Evolutionary conservation across 2,329 filamentous ascomycete genomes (phyloP), one percentile per base, ranked within the genome.

Genomic region (Xylaria digitata): DNA sequence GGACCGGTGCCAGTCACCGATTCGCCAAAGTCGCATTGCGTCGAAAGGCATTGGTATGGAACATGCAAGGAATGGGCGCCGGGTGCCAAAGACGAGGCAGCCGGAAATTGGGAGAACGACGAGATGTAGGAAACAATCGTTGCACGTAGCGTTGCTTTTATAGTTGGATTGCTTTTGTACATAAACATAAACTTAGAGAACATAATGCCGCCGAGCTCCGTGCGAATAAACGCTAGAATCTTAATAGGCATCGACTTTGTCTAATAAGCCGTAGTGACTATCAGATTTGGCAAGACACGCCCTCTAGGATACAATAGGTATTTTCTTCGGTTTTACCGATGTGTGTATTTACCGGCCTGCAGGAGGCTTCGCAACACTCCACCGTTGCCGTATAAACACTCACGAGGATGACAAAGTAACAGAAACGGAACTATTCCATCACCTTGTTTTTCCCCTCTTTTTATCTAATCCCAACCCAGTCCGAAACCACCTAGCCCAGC

Each of bases 11-110:
- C 69, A n/a, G 49, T 53, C 7, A 61, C 63, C 3, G 37, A 61
- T 15, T 37, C 70, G 8, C 63, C 68, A 3, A 72, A 68, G 50
- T 68, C 70, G 3, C 74, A 72, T 46, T 77, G 75, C 60, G 56
- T 69, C 17, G 65, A 70, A 42, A 71, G 73, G 4, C 73, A 75
- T 54, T 76, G 74, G 75, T 69, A 71, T 43, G 75, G 75, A 19
- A 64, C 63, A 62, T 77, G 75, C 54, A 76, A 74, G 61, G 64
- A 74, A 50, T 76, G 74, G 74, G 59, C 60, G 37, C 48, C 17
- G 13, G 59, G 60, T 37, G 59, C 45, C 19, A 45, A 57, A 17
- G 57, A 59, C 4, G 50, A 61, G 30, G 8, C 61, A 7, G 43
- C 55, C 4, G 30, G 50, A 17, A 49, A 46, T 15, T 74, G 73